phyloP scores from a whole-genome alignment of 139 green algal genomes.

The Chlamydomonas sphaeroides region DNA sequence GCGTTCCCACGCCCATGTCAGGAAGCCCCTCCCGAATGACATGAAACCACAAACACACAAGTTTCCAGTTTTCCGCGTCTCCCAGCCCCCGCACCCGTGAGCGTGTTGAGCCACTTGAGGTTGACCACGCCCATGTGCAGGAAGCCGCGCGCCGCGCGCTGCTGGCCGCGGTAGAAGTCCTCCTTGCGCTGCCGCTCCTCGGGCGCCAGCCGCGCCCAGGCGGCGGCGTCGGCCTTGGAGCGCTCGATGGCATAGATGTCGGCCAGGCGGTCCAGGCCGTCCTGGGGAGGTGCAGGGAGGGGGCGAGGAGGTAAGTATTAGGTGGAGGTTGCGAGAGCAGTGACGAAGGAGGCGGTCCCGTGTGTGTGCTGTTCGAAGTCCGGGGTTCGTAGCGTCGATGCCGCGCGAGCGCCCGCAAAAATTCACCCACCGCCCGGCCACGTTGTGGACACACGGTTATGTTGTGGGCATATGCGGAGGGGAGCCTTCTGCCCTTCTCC shows the following conservation, averaged over 20 bases:
- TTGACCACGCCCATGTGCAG: slow-evolving; percentile 70
- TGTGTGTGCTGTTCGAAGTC: too few relatives aligned
- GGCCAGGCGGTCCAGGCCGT: slow-evolving; percentile 70
- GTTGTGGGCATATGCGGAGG: too few relatives aligned
- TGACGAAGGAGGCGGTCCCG: background rate
- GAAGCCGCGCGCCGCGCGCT: slow-evolving; percentile 68
- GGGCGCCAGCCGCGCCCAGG: slow-evolving; percentile 64
- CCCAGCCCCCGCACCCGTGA: slow-evolving; percentile 42
- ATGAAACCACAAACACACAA: too few relatives aligned
- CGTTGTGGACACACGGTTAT: too few relatives aligned
- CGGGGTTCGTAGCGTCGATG: too few relatives aligned
- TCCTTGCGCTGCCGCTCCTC: slow-evolving; percentile 71
- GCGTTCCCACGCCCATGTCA: too few relatives aligned
- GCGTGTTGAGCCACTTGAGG: slow-evolving; percentile 74
- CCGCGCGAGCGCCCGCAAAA: too few relatives aligned
- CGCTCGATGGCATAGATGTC: slow-evolving; percentile 81
- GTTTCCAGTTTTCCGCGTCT: too few relatives aligned
- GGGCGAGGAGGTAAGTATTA: background rate
- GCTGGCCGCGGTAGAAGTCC: slow-evolving; percentile 59
- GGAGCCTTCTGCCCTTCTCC: background rate
- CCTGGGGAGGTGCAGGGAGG: slow-evolving; percentile 25
- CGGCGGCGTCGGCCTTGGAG: slow-evolving; percentile 58
- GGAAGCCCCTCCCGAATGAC: background rate
- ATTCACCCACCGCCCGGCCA: too few relatives aligned
- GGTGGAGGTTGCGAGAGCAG: background rate